Evolutionary conservation across 495 filamentous ascomycete genomes (phyloP), one percentile per base, ranked within the genome.

Genomic region (Aspergillus campestris): DNA sequence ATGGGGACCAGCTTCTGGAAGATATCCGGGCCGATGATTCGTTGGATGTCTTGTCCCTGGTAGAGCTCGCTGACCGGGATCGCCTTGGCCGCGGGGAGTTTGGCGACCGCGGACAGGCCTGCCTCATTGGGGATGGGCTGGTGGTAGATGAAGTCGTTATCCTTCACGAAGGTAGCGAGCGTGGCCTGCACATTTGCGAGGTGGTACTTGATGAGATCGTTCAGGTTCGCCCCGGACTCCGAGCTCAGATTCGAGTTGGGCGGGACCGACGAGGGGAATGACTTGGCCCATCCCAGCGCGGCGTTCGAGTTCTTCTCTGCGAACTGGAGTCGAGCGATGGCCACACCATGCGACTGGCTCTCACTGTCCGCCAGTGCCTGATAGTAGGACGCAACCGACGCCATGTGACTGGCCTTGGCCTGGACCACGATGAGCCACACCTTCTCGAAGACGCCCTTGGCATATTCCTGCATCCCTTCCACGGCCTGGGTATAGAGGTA

Each of bases 71-170:
- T 90, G 33, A 98, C 92, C 0, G 94, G 89, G 42, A 97, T 97
- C 11, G 94, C 88, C 64, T 97, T 98, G n/a, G 94, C 91, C 1
- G 94, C 92, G 28, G 90, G 87, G 8, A 97, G 75, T 61, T 97
- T 98, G 3, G 90, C 80, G 41, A 98, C 84, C 11, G 83, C 72
- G 7, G 84, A 71, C 10, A 98, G 72, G 35, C 78, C 79, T 9
- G 87, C 85, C 61, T 95, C 91, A 11, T 79, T 82, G 0, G 92
- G 91, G 12, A 98, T 81, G 0, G 80, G 80, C 49, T 96, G 88
- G 62, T 98, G 92, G 55, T 97, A 98, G 55, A 98, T 96, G 59
- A 91, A 95, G 58, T 98, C 92, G 59, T 98, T 98, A 62, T 98
- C 92, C 51, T 96, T 95, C 46, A 76, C 73, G 49, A 87, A 74